phyloP scores from a whole-genome alignment of 495 filamentous ascomycete species.

The Venustampulla echinocandica region DNA sequence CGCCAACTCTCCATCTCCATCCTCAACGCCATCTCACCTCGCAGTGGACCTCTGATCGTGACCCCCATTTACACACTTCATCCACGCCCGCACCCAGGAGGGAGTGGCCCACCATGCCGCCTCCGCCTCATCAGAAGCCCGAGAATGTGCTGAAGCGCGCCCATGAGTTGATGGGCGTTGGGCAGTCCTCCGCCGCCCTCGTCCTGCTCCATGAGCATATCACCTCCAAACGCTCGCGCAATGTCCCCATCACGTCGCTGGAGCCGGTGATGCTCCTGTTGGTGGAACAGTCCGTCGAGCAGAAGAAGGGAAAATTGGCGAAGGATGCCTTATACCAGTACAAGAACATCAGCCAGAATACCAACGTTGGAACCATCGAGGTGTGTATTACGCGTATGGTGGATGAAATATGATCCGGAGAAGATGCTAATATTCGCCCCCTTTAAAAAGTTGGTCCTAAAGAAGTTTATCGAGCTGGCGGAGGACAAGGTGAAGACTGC shows the following conservation, averaged over 20 bases:
- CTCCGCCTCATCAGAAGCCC: constrained; percentile 90
- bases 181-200: constrained; percentile 83
- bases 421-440: constrained; percentile 4
- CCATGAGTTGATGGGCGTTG: constrained; percentile 96
- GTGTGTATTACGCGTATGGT: constrained; percentile 32
- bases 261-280: constrained; percentile 98
- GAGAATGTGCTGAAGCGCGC: constrained; percentile 99
- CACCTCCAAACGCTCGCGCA: constrained; percentile 92
- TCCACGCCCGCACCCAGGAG: neutral
- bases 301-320: constrained; percentile 93
- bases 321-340: constrained; percentile 99
- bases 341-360: constrained; percentile 99
- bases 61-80: no score
- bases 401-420: neutral
- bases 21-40: no score
- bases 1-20: no score
- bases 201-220: constrained; percentile 98
- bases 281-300: constrained; percentile 91
- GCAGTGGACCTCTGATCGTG: no score
- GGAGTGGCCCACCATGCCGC: constrained; percentile 64
- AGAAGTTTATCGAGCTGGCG: constrained; percentile 94
- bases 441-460: constrained; percentile 77
- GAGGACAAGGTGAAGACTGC: constrained; percentile 94
- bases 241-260: constrained; percentile 90
- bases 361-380: constrained; percentile 96